Conservation (phyloP, 495 filamentous ascomycete genomes). For the Penicillium flavigenum region DNA sequence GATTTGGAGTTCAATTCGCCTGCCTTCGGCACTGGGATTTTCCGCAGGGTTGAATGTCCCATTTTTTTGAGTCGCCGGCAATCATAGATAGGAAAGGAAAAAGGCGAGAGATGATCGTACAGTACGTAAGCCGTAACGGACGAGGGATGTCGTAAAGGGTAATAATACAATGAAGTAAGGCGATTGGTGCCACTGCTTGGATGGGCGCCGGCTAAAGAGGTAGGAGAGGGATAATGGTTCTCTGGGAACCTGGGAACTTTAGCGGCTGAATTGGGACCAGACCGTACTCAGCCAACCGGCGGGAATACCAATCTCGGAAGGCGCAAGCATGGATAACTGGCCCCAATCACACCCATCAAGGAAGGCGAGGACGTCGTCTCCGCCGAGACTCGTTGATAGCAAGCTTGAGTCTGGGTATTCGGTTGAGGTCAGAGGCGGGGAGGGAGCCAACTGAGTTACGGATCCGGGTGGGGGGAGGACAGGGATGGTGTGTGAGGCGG, state of each 20-base stretch:
- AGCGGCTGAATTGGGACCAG: slow-evolving; percentile 40
- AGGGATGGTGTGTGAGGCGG: slow-evolving; percentile 30
- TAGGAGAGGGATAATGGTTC: neutral
- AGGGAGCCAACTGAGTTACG: slow-evolving; percentile 37
- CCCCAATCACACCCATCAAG: slow-evolving; percentile 47
- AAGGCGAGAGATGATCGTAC: slow-evolving; percentile 14
- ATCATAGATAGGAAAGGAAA: slow-evolving; percentile 5
- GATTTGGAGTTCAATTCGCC: slow-evolving; percentile 7
- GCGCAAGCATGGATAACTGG: slow-evolving; percentile 31
- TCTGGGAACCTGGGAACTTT: slow-evolving; percentile 2
- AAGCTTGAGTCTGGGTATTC: slow-evolving; percentile 31
- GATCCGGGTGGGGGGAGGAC: slow-evolving; percentile 39
- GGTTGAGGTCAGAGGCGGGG: slow-evolving; percentile 39
- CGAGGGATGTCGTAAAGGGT: slow-evolving; percentile 23
- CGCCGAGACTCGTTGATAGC: slow-evolving; percentile 42
- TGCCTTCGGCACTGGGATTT: neutral
- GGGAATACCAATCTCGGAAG: slow-evolving; percentile 39
- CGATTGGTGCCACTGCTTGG: neutral
- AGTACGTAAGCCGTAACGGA: slow-evolving; percentile 18
- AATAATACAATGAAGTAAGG: slow-evolving; percentile 19
- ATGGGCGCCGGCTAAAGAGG: neutral
- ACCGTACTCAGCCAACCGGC: slow-evolving; percentile 45
- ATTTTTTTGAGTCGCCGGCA: slow-evolving; percentile 10
- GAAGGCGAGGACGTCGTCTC: slow-evolving; percentile 50
- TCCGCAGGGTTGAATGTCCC: neutral